Evolutionary conservation across 495 filamentous ascomycete genomes (phyloP).

Genomic region (Arthonia radiata): DNA sequence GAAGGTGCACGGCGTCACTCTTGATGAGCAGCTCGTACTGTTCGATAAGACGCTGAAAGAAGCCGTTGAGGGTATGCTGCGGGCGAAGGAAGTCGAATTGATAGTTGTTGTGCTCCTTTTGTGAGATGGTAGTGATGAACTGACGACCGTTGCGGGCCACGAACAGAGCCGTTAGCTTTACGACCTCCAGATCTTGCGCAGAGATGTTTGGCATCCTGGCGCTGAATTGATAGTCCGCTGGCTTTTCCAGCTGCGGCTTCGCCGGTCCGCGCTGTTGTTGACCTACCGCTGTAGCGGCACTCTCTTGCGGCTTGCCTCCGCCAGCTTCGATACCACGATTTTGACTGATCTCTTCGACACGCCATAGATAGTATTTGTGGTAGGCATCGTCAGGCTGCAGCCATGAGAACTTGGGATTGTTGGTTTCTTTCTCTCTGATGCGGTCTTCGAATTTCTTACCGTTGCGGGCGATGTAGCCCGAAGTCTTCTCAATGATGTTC

Average conservation of each 20-base stretch:
- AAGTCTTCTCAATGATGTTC: slow-evolving; percentile 79
- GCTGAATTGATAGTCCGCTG: slow-evolving; percentile 80
- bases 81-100: slow-evolving; percentile 95
- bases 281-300: slow-evolving; percentile 22
- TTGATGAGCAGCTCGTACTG: slow-evolving; percentile 74
- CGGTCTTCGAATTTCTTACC: slow-evolving; percentile 67
- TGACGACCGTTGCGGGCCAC: slow-evolving; percentile 75
- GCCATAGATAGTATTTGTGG: slow-evolving; percentile 72
- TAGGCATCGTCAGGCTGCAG: slow-evolving; percentile 62
- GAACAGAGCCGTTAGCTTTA: slow-evolving; percentile 70
- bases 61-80: slow-evolving; percentile 86
- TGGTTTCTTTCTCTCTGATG: slow-evolving; percentile 62
- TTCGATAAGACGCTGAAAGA: slow-evolving; percentile 74
- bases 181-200: slow-evolving; percentile 82
- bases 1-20: slow-evolving; percentile 37
- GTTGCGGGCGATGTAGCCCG: slow-evolving; percentile 72
- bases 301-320: slow-evolving; percentile 49
- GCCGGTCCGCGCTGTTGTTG: slow-evolving; percentile 58
- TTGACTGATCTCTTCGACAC: slow-evolving; percentile 57
- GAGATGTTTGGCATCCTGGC: slow-evolving; percentile 94
- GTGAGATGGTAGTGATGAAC: slow-evolving; percentile 69
- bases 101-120: slow-evolving; percentile 71
- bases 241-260: slow-evolving; percentile 69
- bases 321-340: slow-evolving; percentile 60
- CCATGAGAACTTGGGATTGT: slow-evolving; percentile 82